Base-by-base conservation (phyloP, 345 rosid genomes). In the Citrus sp. region DNA sequence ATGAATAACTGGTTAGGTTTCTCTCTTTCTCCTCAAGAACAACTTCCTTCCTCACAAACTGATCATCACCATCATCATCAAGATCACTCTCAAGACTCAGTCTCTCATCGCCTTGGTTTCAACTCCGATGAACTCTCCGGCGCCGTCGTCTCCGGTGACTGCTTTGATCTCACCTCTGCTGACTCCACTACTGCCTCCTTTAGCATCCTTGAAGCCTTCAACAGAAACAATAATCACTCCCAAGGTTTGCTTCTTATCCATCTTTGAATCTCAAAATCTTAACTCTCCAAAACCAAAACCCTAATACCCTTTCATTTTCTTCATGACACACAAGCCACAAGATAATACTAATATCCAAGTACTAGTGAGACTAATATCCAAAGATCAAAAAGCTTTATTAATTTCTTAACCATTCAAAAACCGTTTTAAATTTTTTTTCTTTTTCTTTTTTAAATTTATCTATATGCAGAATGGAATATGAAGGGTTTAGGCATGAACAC, bases 1-100 rank as follows among this genome's bases (percentile, higher is more conserved):
- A 90, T 90, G 87, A 90, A 90, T 77, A 90, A 93, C 83, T 95
- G 94, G 97, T 80, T 95, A 73, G 95, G 91, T 4, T 95, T 93
- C 79, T 92, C 98, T 81, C 94, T 88, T 28, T 92, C 98, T 67
- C 91, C 92, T 55, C 87, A 86, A 84, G 87, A 92, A 42, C 84
- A 84, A 14, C 84, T 80, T 73, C 89, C 84, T 54, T 54, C 74
- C 64, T 85, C 84, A 78, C 83, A 86, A 59, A 65, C 74, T 73
- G 83, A 71, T 54, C 74, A 71, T 24, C 72, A 68, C 16, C 72
- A 42, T 14, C 82, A 76, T 49, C 84, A 82, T 77, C 84, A 83
- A 68, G 84, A 85, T 79, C 84, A 75, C 69, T 65, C 82, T 42
- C 88, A 82, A 77, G 78, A 56, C 72, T 56, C 85, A 2, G 78